Base-by-base conservation (phyloP, 225 moss, liverwort and hornwort species). In the Anthoceros angustus region DNA sequence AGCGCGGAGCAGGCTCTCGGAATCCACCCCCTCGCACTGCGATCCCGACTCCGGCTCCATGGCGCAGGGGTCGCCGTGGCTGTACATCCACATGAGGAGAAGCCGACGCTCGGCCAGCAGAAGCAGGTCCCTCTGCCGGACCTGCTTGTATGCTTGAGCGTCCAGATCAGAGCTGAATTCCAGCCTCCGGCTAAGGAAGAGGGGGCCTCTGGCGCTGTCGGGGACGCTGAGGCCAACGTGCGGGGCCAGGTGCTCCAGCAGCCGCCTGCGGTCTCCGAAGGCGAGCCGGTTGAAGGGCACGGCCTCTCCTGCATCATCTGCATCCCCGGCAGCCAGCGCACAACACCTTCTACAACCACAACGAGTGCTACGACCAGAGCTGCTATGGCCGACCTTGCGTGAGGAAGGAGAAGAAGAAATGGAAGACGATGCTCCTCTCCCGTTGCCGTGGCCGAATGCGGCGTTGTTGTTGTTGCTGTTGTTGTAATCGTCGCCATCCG, bases 211-310 rank as follows among this genome's bases (percentile, higher is more conserved):
- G 49, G 80, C 78, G 63, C 75, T 40, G 11, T 71, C 71, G 23
- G 70, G 74, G 26, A 80, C 70, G 39, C 68, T 75, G 25, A 80
- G 39, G 43, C 77, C 78, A 32, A 80, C 70, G 70, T 80, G 70
- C 5, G 76, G 80, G 6, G 80, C 74, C 12, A 84, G 66, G 10
- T 71, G 61, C 64, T 84, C 80, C 40, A 84, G 67, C 69, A 84
- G 71, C 55, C 84, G 72, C 69, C 84, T 76, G 23, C 80, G 74
- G 66, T 80, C 84, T 11, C 84, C 84, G 62, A 80, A 84, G 25
- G 77, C 72, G 32, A 84, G 72, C 10, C 72, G 74, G 46, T 76
- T 74, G 45, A 84, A 84, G 9, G 72, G 70, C 41, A 80, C 71
- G 42, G 65, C 72, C 72, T 78, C 74, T 21, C 67, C 62, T 25